Percentiles rank a stretch among this genome's conserved stretches.
Conservation (phyloP, 2,329 filamentous ascomycete genomes). For the Celoporthe dispersa region DNA sequence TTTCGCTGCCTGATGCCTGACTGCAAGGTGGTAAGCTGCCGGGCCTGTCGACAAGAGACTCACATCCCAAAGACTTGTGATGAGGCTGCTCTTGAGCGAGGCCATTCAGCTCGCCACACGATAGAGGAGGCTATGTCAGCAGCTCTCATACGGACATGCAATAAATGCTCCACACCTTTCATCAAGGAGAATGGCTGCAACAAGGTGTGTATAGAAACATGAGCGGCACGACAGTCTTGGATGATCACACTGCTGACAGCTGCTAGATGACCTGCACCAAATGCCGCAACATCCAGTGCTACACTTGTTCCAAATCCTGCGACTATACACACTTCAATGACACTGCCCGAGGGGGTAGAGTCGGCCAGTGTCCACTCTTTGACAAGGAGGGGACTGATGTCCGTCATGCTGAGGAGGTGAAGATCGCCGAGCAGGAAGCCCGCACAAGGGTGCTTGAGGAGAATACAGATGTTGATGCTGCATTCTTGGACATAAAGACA, state of each 20-base stretch:
- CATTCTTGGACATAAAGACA: slow-evolving; percentile 62
- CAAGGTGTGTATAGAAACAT: slow-evolving; percentile 12
- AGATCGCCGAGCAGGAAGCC: slow-evolving; percentile 62
- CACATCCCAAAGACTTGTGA: slow-evolving; percentile 76
- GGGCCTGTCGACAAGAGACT: slow-evolving; percentile 68
- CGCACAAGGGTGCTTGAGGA: slow-evolving; percentile 58
- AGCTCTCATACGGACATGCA: slow-evolving; percentile 78
- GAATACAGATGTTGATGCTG: slow-evolving; percentile 63
- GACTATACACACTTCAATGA: slow-evolving; percentile 75
- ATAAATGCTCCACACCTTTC: slow-evolving; percentile 68
- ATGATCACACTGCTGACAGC: slow-evolving; percentile 40
- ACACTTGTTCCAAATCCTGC: slow-evolving; percentile 71
- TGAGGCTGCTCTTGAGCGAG: slow-evolving; percentile 65
- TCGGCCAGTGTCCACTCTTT: slow-evolving; percentile 68
- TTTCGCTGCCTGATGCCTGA: slow-evolving; percentile 72
- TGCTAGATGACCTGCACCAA: slow-evolving; percentile 80
- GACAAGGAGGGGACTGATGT: slow-evolving; percentile 58
- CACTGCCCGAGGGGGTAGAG: slow-evolving; percentile 47
- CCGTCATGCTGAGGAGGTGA: slow-evolving; percentile 67
- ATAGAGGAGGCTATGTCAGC: slow-evolving; percentile 86
- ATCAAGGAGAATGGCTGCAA: slow-evolving; percentile 72
- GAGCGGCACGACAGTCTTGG: background rate
- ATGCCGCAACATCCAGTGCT: slow-evolving; percentile 64
- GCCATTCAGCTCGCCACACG: slow-evolving; percentile 63
- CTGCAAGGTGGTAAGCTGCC: slow-evolving; percentile 68